Evolutionary conservation across 306 rosid species (phyloP).

Genomic region (Carpinus fangiana): DNA sequence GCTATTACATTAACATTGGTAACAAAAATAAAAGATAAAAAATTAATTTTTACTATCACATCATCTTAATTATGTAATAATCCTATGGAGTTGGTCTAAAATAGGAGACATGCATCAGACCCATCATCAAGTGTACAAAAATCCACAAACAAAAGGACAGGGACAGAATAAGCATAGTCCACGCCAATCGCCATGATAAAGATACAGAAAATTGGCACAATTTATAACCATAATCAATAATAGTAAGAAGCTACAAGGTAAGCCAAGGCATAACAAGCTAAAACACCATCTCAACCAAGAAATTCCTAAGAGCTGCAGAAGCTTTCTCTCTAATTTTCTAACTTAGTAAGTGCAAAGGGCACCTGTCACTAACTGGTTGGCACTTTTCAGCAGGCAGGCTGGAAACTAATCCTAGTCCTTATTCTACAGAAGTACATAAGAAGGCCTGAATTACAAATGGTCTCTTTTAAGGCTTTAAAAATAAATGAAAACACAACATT

Average conservation of each 20-base stretch:
- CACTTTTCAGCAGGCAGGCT: conserved; percentile 21
- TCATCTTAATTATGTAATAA: no score
- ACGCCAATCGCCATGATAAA: not conserved
- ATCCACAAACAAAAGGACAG: not conserved
- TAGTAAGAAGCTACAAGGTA: conserved; percentile 12
- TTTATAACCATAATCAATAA: conserved; percentile 1
- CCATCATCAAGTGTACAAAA: not conserved
- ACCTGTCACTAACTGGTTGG: conserved; percentile 1
- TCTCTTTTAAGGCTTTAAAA: not conserved
- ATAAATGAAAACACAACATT: conserved; percentile 8
- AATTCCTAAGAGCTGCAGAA: not conserved
- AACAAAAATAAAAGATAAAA: no score
- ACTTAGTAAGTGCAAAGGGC: conserved; percentile 1
- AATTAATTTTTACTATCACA: not conserved
- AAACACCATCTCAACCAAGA: not conserved
- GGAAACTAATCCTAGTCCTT: conserved; percentile 25
- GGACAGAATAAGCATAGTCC: not conserved
- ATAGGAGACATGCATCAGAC: not conserved
- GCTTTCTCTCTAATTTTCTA: not conserved
- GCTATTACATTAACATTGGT: no score
- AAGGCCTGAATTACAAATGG: conserved; percentile 34
- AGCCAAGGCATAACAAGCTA: not conserved
- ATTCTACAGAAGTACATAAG: conserved; percentile 30
- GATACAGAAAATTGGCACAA: not conserved
- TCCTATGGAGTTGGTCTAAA: no score